A percentile compares a stretch with the other conserved stretches of the same genome.
Conservation (phyloP, 176 grass and related monocot species). For the Typha latifolia region DNA sequence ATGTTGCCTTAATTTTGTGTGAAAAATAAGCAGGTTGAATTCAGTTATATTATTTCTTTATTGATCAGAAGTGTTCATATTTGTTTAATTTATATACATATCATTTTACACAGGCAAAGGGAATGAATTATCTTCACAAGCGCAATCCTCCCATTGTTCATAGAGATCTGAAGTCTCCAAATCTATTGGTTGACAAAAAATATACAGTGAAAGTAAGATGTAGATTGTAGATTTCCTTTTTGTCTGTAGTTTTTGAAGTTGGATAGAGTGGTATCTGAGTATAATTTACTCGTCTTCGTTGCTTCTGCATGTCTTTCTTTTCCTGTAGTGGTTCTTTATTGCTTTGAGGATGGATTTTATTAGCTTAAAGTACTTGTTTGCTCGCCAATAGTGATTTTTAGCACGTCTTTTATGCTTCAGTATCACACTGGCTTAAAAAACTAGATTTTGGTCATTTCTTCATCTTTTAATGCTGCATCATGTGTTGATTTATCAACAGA, state of each 20-base stretch:
- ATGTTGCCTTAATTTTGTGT: neutral
- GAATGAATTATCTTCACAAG: slow-evolving; percentile 94
- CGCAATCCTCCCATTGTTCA: slow-evolving; percentile 86
- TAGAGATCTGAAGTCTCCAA: slow-evolving; percentile 75
- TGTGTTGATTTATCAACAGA: too few relatives aligned
- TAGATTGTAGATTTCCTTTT: neutral
- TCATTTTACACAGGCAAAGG: slow-evolving; percentile 48
- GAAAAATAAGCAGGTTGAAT: neutral
- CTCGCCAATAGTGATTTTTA: too few relatives aligned
- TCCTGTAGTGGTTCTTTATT: too few relatives aligned
- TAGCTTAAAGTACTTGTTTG: too few relatives aligned
- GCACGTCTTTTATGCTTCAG: neutral
- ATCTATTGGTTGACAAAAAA: slow-evolving; percentile 76
- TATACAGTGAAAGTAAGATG: slow-evolving; percentile 77
- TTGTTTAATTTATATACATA: neutral
- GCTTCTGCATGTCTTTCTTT: too few relatives aligned
- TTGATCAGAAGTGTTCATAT: neutral
- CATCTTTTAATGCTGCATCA: neutral
- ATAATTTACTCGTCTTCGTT: neutral
- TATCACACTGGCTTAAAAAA: neutral
- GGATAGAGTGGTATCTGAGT: neutral
- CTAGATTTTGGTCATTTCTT: neutral
- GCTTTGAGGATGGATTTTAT: too few relatives aligned
- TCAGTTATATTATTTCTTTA: neutral
- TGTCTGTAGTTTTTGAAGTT: too few relatives aligned